Percentiles rank a stretch among this genome's conserved stretches.
These are phyloP conservation scores for Scheffersomyces coipomensis DNA, from an alignment of 805 yeast genomes.

Conservation along the genomic window DNA sequence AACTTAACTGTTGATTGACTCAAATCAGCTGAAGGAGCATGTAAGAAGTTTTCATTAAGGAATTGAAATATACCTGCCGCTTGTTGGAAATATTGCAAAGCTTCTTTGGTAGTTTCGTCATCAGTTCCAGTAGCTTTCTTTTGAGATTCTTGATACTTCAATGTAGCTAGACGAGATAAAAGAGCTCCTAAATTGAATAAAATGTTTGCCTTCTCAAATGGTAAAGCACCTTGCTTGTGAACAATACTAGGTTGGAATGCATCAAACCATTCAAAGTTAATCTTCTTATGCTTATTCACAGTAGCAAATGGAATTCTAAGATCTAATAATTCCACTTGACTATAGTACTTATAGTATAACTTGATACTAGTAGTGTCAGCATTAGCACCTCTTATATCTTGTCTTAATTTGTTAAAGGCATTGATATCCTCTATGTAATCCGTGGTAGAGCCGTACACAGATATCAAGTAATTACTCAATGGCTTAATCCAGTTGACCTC, in stretches of 20 bases:
- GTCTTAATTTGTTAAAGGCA: constrained; percentile 56
- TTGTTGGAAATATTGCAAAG: constrained; percentile 62
- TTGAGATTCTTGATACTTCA: constrained; percentile 25
- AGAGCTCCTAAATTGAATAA: constrained; percentile 76
- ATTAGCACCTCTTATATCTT: constrained; percentile 52
- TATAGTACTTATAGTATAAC: constrained; percentile 67
- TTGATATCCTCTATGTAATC: constrained; percentile 58
- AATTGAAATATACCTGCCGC: constrained; percentile 77
- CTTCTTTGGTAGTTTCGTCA: constrained; percentile 51
- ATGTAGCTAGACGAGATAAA: constrained; percentile 48
- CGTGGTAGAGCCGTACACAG: constrained; percentile 60
- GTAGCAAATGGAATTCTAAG: constrained; percentile 67
- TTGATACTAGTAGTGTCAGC: constrained; percentile 47
- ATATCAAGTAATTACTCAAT: constrained; percentile 53
- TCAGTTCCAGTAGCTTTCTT: constrained; percentile 21
- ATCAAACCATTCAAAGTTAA: constrained; percentile 79
- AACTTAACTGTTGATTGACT: constrained; percentile 66
- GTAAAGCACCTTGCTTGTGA: constrained; percentile 72
- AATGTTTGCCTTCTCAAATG: constrained; percentile 86
- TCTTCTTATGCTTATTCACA: constrained; percentile 40
- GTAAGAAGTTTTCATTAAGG: constrained; percentile 76
- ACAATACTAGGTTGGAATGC: constrained; percentile 50
- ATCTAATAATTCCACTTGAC: constrained; percentile 77
- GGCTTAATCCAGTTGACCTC: constrained; percentile 67
- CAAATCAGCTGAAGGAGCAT: constrained; percentile 83